phyloP scores from a whole-genome alignment of 495 filamentous ascomycete genomes.

The Penicillium ochrochloron region DNA sequence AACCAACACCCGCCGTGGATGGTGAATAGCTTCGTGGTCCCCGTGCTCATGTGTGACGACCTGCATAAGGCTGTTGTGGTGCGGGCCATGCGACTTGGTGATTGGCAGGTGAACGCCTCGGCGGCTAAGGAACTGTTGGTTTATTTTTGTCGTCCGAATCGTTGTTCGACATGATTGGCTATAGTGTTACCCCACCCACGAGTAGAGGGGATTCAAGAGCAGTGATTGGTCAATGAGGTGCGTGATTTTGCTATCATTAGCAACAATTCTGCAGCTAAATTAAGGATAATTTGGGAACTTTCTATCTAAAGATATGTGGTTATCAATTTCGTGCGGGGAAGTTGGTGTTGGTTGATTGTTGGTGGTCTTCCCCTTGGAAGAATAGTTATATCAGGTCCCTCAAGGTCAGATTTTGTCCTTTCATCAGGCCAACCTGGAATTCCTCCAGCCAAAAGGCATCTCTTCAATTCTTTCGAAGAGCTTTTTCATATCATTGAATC shows the following conservation, averaged over 20 bases:
- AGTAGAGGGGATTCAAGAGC: not conserved
- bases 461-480: not conserved
- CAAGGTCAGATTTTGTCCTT: not conserved
- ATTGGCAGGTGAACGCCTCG: conserved; percentile 33
- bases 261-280: conserved; percentile 25
- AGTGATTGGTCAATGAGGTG: conserved; percentile 20
- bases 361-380: conserved; percentile 6
- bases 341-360: conserved; percentile 15
- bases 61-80: conserved; percentile 27
- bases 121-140: conserved; percentile 37
- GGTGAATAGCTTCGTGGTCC: conserved; percentile 19
- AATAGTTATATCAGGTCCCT: conserved; percentile 26
- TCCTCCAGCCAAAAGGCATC: conserved; percentile 12
- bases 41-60: conserved; percentile 23
- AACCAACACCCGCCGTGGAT: conserved; percentile 3
- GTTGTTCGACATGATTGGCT: not conserved
- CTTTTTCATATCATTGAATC: not conserved
- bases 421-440: conserved; percentile 5
- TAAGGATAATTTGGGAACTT: conserved; percentile 22
- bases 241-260: conserved; percentile 33
- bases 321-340: conserved; percentile 26
- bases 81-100: conserved; percentile 11
- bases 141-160: conserved; percentile 7
- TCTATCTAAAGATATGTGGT: conserved; percentile 18
- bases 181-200: not conserved